Conservation (phyloP, 495 filamentous ascomycete genomes). For the Chaetomium fimeti region DNA sequence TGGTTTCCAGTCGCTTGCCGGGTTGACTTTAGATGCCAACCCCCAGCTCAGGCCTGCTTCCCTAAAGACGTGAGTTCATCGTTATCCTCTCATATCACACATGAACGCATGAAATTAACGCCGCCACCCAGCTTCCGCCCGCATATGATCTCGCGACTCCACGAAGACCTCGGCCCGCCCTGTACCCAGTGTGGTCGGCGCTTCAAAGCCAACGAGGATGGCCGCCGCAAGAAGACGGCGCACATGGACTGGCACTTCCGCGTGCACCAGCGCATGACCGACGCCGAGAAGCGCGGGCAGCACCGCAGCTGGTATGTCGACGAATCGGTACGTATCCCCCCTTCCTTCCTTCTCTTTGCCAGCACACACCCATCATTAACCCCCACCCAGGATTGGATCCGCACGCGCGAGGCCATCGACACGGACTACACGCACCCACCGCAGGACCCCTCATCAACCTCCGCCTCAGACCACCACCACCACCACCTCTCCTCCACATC, state of each 20-base stretch:
- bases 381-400: slow-evolving; percentile 73
- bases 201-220: slow-evolving; percentile 73
- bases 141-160: slow-evolving; percentile 67
- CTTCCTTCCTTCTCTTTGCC: too few relatives aligned
- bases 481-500: background rate
- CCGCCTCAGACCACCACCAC: background rate
- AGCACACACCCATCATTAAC: slow-evolving; percentile 1
- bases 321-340: slow-evolving; percentile 65
- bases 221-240: slow-evolving; percentile 78
- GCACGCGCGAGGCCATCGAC: slow-evolving; percentile 71
- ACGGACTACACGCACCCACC: slow-evolving; percentile 46
- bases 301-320: slow-evolving; percentile 92
- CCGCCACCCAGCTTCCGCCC: slow-evolving; percentile 61
- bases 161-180: slow-evolving; percentile 75
- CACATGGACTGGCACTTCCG: slow-evolving; percentile 98
- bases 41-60: slow-evolving; percentile 15
- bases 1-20: slow-evolving; percentile 8
- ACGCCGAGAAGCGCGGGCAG: slow-evolving; percentile 75
- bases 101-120: background rate
- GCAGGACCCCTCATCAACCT: slow-evolving; percentile 13
- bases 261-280: slow-evolving; percentile 83
- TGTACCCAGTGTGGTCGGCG: slow-evolving; percentile 90
- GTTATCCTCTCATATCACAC: background rate
- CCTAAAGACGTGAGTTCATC: slow-evolving; percentile 41
- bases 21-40: slow-evolving; percentile 20